phyloP scores from a whole-genome alignment of 179 eudicot species.

The Kewa caespitosa region DNA sequence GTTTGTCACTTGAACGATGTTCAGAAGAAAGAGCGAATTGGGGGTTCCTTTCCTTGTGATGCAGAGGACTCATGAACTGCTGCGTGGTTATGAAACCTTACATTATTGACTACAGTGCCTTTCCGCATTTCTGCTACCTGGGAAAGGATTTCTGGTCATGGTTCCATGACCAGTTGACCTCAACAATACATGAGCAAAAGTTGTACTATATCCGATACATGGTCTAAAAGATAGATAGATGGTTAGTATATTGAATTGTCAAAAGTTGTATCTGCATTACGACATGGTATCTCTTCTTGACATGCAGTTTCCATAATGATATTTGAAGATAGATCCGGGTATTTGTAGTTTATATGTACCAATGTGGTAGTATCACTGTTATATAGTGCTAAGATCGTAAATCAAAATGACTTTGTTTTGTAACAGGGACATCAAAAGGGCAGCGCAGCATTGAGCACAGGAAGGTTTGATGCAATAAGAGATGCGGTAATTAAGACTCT shows the following conservation, averaged over 20 bases:
- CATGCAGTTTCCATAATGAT: no score
- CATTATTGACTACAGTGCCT: not conserved
- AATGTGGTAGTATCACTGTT: no score
- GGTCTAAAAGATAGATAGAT: no score
- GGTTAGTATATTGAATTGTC: no score
- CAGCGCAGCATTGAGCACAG: not conserved
- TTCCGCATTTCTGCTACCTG: not conserved
- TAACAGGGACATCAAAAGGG: slow-evolving; percentile 7
- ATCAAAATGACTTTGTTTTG: slow-evolving; percentile 6
- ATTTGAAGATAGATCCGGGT: no score
- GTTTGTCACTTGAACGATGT: not conserved
- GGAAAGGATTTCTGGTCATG: slow-evolving; percentile 1
- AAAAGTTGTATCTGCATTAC: no score
- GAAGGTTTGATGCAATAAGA: no score
- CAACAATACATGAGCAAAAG: not conserved
- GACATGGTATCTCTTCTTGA: no score
- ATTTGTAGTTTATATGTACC: no score
- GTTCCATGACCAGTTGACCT: not conserved
- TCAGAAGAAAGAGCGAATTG: not conserved
- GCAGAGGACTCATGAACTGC: not conserved
- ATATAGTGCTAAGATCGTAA: not conserved
- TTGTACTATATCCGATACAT: no score
- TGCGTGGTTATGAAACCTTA: not conserved
- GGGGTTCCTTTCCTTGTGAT: slow-evolving; percentile 13
- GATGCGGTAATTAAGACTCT: no score